Percentiles rank a stretch among this genome's conserved stretches.
Evolutionary conservation across 2,329 filamentous ascomycete species (phyloP).

Genomic region (Myriosclerotinia curreyana): DNA sequence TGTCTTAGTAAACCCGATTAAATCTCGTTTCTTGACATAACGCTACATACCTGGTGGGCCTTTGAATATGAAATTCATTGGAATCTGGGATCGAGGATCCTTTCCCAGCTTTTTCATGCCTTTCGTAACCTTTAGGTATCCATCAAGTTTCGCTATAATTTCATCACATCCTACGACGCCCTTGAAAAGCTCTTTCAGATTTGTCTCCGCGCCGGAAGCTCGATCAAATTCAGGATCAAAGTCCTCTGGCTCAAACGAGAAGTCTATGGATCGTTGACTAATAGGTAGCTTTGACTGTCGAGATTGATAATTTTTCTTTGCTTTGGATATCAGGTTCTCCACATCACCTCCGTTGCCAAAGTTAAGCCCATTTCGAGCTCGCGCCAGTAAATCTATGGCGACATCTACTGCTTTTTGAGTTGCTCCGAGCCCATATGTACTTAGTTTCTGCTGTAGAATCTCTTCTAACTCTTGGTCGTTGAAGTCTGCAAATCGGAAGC

Average conservation of each 20-base stretch:
- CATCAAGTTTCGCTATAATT: constrained; percentile 48
- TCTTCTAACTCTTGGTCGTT: constrained; percentile 52
- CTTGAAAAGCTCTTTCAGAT: constrained; percentile 48
- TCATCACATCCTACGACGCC: constrained; percentile 51
- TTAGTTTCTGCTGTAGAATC: constrained; percentile 64
- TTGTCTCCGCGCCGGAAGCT: constrained; percentile 42
- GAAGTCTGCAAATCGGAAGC: constrained; percentile 70
- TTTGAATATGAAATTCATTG: constrained; percentile 57
- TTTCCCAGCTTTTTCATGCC: constrained; percentile 47
- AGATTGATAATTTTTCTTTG: constrained; percentile 41
- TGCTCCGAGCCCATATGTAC: constrained; percentile 50
- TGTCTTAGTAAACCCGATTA: too few relatives aligned
- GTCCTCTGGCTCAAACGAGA: constrained; percentile 42
- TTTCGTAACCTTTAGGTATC: constrained; percentile 46
- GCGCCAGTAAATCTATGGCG: constrained; percentile 57
- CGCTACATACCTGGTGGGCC: constrained; percentile 52
- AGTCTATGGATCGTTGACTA: constrained; percentile 25
- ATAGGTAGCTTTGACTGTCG: constrained; percentile 28
- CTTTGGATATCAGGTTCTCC: constrained; percentile 61
- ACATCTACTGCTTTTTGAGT: constrained; percentile 52
- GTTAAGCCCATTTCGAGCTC: constrained; percentile 59
- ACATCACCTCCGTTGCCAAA: constrained; percentile 75
- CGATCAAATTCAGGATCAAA: constrained; percentile 54
- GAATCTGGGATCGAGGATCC: constrained; percentile 51
- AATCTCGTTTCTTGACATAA: rapidly evolving